A percentile compares a stretch with the other conserved stretches of the same genome.
phyloP scores from a whole-genome alignment of 306 rosid genomes.

The Cucumis hystrix region DNA sequence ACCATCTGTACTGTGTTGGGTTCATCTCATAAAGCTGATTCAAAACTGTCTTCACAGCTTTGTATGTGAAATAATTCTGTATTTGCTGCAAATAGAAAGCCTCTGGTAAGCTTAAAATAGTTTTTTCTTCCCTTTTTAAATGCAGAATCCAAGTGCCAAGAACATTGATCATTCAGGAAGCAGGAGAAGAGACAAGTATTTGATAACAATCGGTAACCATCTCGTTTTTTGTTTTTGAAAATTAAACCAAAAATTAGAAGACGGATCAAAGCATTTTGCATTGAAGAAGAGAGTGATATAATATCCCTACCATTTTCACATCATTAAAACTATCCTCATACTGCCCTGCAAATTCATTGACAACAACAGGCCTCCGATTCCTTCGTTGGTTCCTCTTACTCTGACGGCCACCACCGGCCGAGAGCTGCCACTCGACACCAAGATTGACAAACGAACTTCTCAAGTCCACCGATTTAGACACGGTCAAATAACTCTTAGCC shows the following conservation, averaged over 20 bases:
- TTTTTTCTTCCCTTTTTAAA: background rate
- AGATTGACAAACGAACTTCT: conserved; percentile 53
- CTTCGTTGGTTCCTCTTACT: conserved; percentile 39
- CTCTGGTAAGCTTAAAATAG: background rate
- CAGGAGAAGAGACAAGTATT: background rate
- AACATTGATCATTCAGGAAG: background rate
- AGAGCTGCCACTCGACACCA: conserved; percentile 43
- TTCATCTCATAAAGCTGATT: conserved; percentile 94
- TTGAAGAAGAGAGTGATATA: background rate
- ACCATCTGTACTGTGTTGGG: conserved; percentile 82
- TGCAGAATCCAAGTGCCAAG: background rate
- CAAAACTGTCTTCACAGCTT: conserved; percentile 92
- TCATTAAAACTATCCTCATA: conserved; percentile 77
- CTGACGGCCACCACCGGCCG: conserved; percentile 17
- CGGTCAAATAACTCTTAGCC: conserved; percentile 19
- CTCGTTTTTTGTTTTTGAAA: too few species aligned
- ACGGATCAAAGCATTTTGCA: background rate
- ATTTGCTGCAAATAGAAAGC: conserved; percentile 48
- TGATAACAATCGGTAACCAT: background rate
- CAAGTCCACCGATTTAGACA: conserved; percentile 27
- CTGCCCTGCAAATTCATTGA: conserved; percentile 71
- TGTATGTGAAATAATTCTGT: conserved; percentile 79
- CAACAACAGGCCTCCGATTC: conserved; percentile 36
- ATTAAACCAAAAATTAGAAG: too few species aligned
- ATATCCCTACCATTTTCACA: conserved; percentile 56